These are phyloP conservation scores for Dendrobium nobile DNA, from an alignment of 106 monocot species.

Conservation along the genomic window DNA sequence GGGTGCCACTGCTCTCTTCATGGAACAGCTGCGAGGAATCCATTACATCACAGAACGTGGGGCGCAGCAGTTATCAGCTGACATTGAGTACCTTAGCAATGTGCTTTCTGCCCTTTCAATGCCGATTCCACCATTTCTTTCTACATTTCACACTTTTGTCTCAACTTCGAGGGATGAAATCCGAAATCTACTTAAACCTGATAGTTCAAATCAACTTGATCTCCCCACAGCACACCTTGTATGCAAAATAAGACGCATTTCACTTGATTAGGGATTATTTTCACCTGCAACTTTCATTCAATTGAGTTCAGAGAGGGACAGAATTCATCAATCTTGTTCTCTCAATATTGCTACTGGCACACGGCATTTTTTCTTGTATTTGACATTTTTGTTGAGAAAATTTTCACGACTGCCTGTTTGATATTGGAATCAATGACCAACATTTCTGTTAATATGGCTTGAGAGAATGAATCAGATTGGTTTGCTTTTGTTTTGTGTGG, in stretches of 20 bases:
- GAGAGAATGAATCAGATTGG: no score
- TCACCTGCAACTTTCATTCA: background rate
- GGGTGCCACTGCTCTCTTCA: constrained; percentile 85
- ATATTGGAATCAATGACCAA: no score
- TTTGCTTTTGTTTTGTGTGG: no score
- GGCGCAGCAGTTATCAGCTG: constrained; percentile 77
- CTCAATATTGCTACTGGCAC: no score
- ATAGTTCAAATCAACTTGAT: constrained; percentile 55
- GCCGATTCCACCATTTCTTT: constrained; percentile 78
- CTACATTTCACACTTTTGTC: constrained; percentile 67
- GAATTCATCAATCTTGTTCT: no score
- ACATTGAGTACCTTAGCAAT: constrained; percentile 88
- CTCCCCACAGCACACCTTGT: constrained; percentile 81
- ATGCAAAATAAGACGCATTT: constrained; percentile 82
- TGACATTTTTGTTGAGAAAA: no score
- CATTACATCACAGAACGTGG: constrained; percentile 86
- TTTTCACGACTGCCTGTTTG: no score
- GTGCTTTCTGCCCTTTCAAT: constrained; percentile 94
- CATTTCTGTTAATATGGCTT: no score
- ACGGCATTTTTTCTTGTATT: no score
- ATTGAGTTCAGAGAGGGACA: no score
- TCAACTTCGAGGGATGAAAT: constrained; percentile 69
- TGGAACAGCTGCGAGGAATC: constrained; percentile 92
- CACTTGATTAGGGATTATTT: constrained; percentile 35
- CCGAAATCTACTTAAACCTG: constrained; percentile 52